Conservation (phyloP, 1,284 basidiomycete genomes). For the Sporisorium iseilematis-ciliati region DNA sequence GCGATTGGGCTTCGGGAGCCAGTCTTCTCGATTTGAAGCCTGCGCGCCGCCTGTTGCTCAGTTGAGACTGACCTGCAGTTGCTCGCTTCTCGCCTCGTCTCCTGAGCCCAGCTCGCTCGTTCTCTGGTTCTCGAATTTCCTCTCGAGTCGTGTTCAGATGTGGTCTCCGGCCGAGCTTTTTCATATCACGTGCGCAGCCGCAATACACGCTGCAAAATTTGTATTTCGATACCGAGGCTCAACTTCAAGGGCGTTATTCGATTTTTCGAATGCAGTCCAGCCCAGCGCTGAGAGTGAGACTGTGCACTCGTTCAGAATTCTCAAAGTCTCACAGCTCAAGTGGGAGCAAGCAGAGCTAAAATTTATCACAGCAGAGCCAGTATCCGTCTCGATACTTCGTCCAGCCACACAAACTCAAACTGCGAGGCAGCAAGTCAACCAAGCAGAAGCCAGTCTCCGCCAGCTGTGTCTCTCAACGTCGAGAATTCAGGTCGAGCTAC, state of each 20-base stretch:
- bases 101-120: too few relatives aligned
- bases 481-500: constrained; percentile 24
- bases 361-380: constrained; percentile 21
- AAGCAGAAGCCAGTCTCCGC: not conserved
- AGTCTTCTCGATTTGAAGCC: not conserved
- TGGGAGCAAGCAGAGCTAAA: not conserved
- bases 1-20: constrained; percentile 1
- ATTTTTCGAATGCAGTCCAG: too few relatives aligned
- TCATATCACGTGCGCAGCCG: too few relatives aligned
- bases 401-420: not conserved
- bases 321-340: not conserved
- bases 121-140: too few relatives aligned
- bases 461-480: not conserved
- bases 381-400: not conserved
- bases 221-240: too few relatives aligned
- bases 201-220: too few relatives aligned
- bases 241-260: too few relatives aligned
- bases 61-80: not conserved
- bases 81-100: too few relatives aligned
- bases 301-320: not conserved
- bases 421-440: not conserved
- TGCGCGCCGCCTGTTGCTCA: not conserved
- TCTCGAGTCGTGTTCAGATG: too few relatives aligned
- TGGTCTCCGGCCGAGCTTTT: too few relatives aligned
- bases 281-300: too few relatives aligned